Evolutionary conservation across 495 filamentous ascomycete species (phyloP).

Genomic region (Rusavskia elegans): DNA sequence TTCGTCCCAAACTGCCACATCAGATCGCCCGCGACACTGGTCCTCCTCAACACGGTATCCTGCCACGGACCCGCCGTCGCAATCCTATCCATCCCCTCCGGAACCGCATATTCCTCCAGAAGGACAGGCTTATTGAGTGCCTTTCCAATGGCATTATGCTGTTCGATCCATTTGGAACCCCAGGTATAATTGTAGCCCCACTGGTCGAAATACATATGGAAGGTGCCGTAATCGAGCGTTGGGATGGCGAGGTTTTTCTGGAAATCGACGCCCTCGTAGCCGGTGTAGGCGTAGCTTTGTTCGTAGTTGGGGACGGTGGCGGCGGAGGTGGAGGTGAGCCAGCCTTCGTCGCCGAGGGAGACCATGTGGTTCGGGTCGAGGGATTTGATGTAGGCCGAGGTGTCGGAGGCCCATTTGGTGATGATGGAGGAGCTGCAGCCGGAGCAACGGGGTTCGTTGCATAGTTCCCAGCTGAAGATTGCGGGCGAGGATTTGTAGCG

Average conservation of each 20-base stretch:
- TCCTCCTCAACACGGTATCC: conserved; percentile 30
- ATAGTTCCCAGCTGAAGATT: conserved; percentile 57
- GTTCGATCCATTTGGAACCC: conserved; percentile 42
- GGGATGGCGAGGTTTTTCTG: conserved; percentile 38
- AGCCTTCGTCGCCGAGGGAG: conserved; percentile 43
- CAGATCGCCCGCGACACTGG: conserved; percentile 37
- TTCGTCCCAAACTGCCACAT: conserved; percentile 48
- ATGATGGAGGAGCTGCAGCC: conserved; percentile 42
- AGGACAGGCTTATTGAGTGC: conserved; percentile 49
- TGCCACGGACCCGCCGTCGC: conserved; percentile 43
- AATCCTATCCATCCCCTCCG: background rate
- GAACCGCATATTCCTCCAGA: conserved; percentile 51
- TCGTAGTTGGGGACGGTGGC: conserved; percentile 16
- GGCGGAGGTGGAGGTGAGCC: conserved; percentile 20
- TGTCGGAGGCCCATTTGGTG: conserved; percentile 44
- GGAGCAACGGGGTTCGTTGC: conserved; percentile 54
- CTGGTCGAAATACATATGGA: conserved; percentile 47
- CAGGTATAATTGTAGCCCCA: conserved; percentile 29
- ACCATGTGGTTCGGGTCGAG: conserved; percentile 52
- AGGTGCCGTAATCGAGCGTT: conserved; percentile 49
- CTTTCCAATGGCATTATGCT: conserved; percentile 39
- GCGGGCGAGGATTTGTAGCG: conserved; percentile 40
- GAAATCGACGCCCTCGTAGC: conserved; percentile 48
- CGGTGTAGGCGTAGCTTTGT: conserved; percentile 42
- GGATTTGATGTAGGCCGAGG: conserved; percentile 44